These are phyloP conservation scores for Teunomyces aglyptinius DNA, from an alignment of 805 yeast genomes.

Conservation along the genomic window DNA sequence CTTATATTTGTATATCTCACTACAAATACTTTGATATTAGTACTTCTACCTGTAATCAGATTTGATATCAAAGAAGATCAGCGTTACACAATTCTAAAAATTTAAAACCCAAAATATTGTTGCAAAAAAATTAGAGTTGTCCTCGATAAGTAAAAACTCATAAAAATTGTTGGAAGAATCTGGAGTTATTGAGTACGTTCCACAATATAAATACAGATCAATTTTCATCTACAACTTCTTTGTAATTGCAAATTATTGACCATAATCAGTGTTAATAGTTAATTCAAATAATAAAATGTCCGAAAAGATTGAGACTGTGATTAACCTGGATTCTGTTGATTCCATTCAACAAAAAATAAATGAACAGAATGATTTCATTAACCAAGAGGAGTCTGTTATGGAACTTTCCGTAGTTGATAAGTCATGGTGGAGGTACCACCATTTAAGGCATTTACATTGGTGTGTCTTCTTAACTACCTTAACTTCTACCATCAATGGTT, in stretches of 20 bases:
- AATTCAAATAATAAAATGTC: constrained; percentile 14
- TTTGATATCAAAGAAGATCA: background rate
- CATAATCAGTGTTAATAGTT: background rate
- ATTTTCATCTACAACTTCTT: background rate
- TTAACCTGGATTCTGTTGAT: constrained; percentile 3
- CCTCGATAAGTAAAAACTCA: background rate
- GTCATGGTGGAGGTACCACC: constrained; percentile 35
- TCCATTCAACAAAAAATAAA: background rate
- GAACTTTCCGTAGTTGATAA: constrained; percentile 12
- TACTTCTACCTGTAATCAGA: background rate
- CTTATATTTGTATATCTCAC: too few relatives aligned
- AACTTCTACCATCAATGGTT: constrained; percentile 43
- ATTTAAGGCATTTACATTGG: constrained; percentile 37
- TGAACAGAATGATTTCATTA: background rate
- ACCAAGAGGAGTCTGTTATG: constrained; percentile 1
- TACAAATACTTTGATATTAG: too few relatives aligned
- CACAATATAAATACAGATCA: background rate
- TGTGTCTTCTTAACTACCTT: constrained; percentile 41
- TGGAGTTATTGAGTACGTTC: background rate
- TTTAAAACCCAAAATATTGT: background rate
- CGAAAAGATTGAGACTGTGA: background rate
- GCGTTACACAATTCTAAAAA: background rate
- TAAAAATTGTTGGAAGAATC: background rate
- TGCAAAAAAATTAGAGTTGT: background rate
- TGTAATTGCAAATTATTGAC: too few relatives aligned